These are phyloP conservation scores for Chaetomium strumarium DNA, from an alignment of 2,329 filamentous ascomycete genomes.

Conservation along the genomic window DNA sequence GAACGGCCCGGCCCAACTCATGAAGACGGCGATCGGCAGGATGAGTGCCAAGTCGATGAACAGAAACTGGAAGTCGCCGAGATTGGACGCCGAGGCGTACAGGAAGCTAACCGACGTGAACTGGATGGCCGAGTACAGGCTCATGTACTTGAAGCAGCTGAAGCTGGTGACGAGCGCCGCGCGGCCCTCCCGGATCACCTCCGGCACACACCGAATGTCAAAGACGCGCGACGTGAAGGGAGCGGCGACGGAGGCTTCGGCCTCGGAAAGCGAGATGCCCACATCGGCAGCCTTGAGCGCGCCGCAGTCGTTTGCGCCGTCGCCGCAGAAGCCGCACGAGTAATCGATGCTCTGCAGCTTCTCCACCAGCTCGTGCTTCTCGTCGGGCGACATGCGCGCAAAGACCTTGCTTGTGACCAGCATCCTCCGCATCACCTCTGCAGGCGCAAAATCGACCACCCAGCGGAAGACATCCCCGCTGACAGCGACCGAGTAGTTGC, in stretches of 20 bases:
- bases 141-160: conserved; percentile 99
- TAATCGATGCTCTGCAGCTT: conserved; percentile 96
- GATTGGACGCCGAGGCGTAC: conserved; percentile 86
- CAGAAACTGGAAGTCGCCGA: conserved; percentile 96
- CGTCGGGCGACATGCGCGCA: conserved; percentile 96
- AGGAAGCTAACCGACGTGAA: conserved; percentile 96
- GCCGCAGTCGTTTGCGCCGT: conserved; percentile 95
- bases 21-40: conserved; percentile 93
- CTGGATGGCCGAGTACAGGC: conserved; percentile 96
- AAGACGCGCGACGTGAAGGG: conserved; percentile 95
- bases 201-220: conserved; percentile 90
- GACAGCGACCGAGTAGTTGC: conserved; percentile 83
- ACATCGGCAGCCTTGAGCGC: conserved; percentile 96
- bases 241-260: conserved; percentile 95
- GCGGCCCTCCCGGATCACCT: conserved; percentile 87
- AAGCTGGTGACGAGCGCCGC: conserved; percentile 97
- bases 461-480: conserved; percentile 94
- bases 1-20: conserved; percentile 93
- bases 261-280: conserved; percentile 92
- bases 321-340: conserved; percentile 91
- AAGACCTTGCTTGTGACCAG: conserved; percentile 89
- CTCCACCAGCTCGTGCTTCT: conserved; percentile 96
- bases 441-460: conserved; percentile 84
- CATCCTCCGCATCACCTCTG: conserved; percentile 76
- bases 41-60: conserved; percentile 93